Percentiles rank a stretch among this genome's conserved stretches.
These are phyloP conservation scores for Ustulina deusta DNA, from an alignment of 2,329 filamentous ascomycete species.

Conservation along the genomic window DNA sequence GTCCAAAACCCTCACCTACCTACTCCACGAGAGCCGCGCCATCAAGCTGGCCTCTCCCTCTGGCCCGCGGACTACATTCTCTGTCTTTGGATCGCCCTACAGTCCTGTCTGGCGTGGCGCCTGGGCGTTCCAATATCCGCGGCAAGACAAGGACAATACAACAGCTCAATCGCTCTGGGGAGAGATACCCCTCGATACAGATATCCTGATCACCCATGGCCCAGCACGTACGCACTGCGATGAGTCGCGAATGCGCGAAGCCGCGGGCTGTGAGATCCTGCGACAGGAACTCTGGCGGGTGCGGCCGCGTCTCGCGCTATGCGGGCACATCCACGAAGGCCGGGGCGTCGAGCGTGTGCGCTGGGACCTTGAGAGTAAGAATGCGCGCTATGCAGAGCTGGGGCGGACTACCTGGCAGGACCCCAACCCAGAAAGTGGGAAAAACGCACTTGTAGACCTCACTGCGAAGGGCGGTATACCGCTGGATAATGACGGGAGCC, in stretches of 20 bases:
- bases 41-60: slow-evolving; percentile 65
- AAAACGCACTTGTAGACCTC: slow-evolving; percentile 73
- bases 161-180: slow-evolving; percentile 63
- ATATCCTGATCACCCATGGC: slow-evolving; percentile 78
- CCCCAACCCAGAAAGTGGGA: slow-evolving; percentile 65
- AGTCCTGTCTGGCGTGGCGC: slow-evolving; percentile 62
- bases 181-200: slow-evolving; percentile 68
- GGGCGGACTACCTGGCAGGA: slow-evolving; percentile 67
- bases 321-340: slow-evolving; percentile 78
- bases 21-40: slow-evolving; percentile 67
- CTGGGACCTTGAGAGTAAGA: slow-evolving; percentile 64
- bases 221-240: slow-evolving; percentile 73
- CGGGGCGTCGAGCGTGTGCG: slow-evolving; percentile 71
- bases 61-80: slow-evolving; percentile 71
- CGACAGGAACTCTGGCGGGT: slow-evolving; percentile 68
- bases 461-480: slow-evolving; percentile 58
- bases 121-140: slow-evolving; percentile 76
- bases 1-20: slow-evolving; percentile 67
- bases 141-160: slow-evolving; percentile 33
- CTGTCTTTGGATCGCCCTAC: slow-evolving; percentile 77
- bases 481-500: slow-evolving; percentile 61
- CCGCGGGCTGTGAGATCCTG: slow-evolving; percentile 71
- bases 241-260: slow-evolving; percentile 53
- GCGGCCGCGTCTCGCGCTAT: slow-evolving; percentile 73
- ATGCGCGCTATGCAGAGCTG: slow-evolving; percentile 60